A percentile compares a stretch with the other conserved stretches of the same genome.
phyloP scores from a whole-genome alignment of 192 early-diverging fungal genomes.

The Dissophora ornata region DNA sequence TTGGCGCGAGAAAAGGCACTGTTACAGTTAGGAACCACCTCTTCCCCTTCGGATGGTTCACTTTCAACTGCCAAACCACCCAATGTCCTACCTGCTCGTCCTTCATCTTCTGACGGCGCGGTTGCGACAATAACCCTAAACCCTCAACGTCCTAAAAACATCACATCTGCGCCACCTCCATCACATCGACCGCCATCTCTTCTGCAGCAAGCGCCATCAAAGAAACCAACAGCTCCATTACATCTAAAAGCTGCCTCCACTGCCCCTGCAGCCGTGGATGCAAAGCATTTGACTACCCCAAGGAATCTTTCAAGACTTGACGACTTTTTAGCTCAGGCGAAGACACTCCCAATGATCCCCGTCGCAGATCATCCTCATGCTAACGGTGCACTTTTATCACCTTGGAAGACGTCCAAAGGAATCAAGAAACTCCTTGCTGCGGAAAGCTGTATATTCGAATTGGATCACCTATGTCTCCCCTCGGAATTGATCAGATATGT shows the following conservation, averaged over 20 bases:
- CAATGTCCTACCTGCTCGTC: background rate
- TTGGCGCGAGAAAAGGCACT: slow-evolving; percentile 9
- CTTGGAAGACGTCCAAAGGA: background rate
- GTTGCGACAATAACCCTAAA: background rate
- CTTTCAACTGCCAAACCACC: background rate
- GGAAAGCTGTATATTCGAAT: slow-evolving; percentile 9
- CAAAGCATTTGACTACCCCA: background rate
- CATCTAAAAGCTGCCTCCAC: background rate
- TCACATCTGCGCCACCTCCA: too few species aligned
- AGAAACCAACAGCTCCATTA: background rate
- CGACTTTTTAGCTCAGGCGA: slow-evolving; percentile 13
- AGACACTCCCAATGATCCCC: background rate
- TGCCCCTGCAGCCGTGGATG: background rate
- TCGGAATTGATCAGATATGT: slow-evolving; percentile 11
- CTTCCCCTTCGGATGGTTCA: background rate
- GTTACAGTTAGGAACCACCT: background rate
- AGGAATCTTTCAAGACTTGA: slow-evolving; percentile 13
- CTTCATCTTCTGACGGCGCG: background rate
- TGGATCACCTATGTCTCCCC: slow-evolving; percentile 23
- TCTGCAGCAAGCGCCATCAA: background rate
- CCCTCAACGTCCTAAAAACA: background rate
- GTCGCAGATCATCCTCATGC: background rate
- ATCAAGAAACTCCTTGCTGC: slow-evolving; percentile 16
- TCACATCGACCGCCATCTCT: background rate
- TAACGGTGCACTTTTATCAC: too few species aligned